phyloP scores from a whole-genome alignment of 805 yeast species.

The Wickerhamiella bombiphila region DNA sequence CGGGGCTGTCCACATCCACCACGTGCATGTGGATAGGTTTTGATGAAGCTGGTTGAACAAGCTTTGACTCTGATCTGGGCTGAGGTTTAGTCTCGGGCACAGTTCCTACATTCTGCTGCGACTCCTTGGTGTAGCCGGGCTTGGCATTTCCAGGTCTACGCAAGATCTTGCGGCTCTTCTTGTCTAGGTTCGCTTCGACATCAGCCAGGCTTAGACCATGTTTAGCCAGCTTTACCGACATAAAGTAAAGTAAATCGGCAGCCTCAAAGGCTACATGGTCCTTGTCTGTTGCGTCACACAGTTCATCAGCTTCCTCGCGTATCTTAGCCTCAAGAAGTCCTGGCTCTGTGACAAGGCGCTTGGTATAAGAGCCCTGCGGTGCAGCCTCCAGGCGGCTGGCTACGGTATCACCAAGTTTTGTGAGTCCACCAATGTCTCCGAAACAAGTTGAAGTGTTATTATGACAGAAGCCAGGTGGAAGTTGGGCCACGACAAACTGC shows the following conservation, averaged over 20 bases:
- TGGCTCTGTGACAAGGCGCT: slow-evolving; percentile 69
- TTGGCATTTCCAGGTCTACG: slow-evolving; percentile 96
- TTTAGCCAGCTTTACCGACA: slow-evolving; percentile 49
- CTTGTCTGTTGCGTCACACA: slow-evolving; percentile 61
- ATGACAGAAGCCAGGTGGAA: slow-evolving; percentile 89
- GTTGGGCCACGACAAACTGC: slow-evolving; percentile 72
- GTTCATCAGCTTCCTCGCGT: slow-evolving; percentile 91
- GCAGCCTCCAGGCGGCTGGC: slow-evolving; percentile 48
- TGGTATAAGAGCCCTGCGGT: slow-evolving; percentile 90
- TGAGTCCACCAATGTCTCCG: slow-evolving; percentile 52
- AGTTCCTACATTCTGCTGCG: too few species aligned
- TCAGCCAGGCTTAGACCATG: slow-evolving; percentile 68
- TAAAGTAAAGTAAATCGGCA: slow-evolving; percentile 72
- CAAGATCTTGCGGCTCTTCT: slow-evolving; percentile 73
- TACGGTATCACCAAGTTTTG: slow-evolving; percentile 53
- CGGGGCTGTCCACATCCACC: slow-evolving; percentile 21
- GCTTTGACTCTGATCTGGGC: not conserved
- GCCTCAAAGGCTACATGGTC: slow-evolving; percentile 89
- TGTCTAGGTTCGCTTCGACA: slow-evolving; percentile 69
- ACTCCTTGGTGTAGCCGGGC: slow-evolving; percentile 61
- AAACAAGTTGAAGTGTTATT: slow-evolving; percentile 70
- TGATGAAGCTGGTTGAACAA: not conserved
- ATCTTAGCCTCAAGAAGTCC: slow-evolving; percentile 65
- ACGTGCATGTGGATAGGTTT: slow-evolving; percentile 18
- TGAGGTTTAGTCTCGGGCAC: slow-evolving; percentile 3